A percentile compares a stretch with the other conserved stretches of the same genome.
Conservation (phyloP, 2,329 filamentous ascomycete species). For the Penicillium sp. region DNA sequence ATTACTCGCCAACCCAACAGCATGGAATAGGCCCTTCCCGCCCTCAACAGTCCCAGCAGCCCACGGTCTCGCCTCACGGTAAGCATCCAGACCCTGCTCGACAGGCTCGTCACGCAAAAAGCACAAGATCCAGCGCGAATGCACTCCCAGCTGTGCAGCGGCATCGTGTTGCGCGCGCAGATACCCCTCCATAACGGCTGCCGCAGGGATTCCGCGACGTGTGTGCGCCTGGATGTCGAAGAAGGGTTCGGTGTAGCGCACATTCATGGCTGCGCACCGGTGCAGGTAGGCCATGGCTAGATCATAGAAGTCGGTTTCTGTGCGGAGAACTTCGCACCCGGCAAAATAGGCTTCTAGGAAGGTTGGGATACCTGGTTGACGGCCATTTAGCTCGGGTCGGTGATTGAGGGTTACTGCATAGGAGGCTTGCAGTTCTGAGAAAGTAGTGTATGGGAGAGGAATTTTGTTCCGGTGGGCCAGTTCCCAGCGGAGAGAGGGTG, state of each 20-base stretch:
- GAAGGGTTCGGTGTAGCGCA: constrained; percentile 44
- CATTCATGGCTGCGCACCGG: constrained; percentile 36
- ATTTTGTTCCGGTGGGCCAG: constrained; percentile 42
- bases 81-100: constrained; percentile 41
- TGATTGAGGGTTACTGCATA: constrained; percentile 40
- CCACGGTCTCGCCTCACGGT: constrained; percentile 40
- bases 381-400: constrained; percentile 38
- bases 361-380: constrained; percentile 25
- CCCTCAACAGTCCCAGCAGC: constrained; percentile 17
- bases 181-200: constrained; percentile 38
- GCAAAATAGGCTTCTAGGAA: constrained; percentile 37
- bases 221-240: constrained; percentile 48
- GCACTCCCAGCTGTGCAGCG: constrained; percentile 26
- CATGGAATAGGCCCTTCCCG: constrained; percentile 44
- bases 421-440: constrained; percentile 34
- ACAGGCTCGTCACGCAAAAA: constrained; percentile 44
- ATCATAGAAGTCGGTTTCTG: constrained; percentile 41
- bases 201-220: constrained; percentile 34
- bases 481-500: constrained; percentile 43
- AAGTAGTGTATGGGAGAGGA: constrained; percentile 29
- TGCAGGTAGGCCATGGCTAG: constrained; percentile 42
- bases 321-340: constrained; percentile 27
- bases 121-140: constrained; percentile 43
- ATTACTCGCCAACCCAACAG: constrained; percentile 50
- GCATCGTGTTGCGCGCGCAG: constrained; percentile 34